phyloP scores from a whole-genome alignment of 208 protist genomes.

The Acanthamoeba royreba region DNA sequence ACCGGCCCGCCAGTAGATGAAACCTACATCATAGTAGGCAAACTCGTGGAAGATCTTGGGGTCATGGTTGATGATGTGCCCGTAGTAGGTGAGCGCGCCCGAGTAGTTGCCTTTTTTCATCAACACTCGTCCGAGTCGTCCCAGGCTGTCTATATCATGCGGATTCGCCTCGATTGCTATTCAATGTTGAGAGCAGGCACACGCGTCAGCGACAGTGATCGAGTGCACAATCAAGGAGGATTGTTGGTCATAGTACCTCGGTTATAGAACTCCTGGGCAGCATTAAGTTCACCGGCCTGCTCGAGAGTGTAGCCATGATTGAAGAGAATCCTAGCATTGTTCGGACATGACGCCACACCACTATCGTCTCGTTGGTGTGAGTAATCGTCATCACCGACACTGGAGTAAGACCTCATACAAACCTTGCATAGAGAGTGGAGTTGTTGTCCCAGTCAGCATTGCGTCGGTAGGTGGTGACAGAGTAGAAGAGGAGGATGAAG shows the following conservation, averaged over 20 bases:
- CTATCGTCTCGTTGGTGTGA: neutral
- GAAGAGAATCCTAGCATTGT: neutral
- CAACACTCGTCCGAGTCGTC: neutral
- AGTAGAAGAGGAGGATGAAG: neutral
- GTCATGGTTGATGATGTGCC: neutral
- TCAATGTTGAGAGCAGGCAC: too few relatives aligned
- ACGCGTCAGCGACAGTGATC: too few relatives aligned
- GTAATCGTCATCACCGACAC: neutral
- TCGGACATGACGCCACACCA: neutral
- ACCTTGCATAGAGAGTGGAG: neutral
- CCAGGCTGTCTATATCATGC: neutral
- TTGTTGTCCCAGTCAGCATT: constrained; percentile 1
- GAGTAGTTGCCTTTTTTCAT: neutral
- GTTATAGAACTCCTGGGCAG: neutral
- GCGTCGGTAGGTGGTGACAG: neutral
- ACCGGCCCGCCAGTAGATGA: constrained; percentile 3
- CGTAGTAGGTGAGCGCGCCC: neutral
- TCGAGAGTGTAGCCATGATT: neutral
- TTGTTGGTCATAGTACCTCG: too few relatives aligned
- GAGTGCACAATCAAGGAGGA: too few relatives aligned
- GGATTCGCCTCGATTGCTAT: neutral
- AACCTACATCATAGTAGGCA: constrained; percentile 27
- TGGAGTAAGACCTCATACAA: neutral
- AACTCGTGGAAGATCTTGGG: neutral
- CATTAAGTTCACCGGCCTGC: neutral